These are phyloP conservation scores for Eucalyptus camaldulensis DNA, from an alignment of 345 rosid species.

Conservation along the genomic window DNA sequence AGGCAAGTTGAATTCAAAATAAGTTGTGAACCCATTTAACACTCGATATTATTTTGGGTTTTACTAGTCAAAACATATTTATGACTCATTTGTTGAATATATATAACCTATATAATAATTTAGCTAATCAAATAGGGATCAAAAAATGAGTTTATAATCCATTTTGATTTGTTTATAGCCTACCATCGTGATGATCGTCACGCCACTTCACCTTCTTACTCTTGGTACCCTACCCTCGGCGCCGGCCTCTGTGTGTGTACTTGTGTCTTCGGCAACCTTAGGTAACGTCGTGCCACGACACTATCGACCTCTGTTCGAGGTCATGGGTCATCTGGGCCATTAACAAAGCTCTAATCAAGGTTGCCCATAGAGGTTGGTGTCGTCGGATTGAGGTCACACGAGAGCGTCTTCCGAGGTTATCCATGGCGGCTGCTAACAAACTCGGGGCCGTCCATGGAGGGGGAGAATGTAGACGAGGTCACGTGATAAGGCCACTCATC, in stretches of 20 bases:
- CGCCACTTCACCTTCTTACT: neutral
- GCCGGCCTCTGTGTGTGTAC: neutral
- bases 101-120: too few relatives aligned
- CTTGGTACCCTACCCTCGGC: neutral
- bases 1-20: too few relatives aligned
- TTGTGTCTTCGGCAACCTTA: neutral
- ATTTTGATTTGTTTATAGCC: too few relatives aligned
- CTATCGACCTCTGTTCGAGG: neutral
- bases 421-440: neutral
- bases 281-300: neutral
- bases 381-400: neutral
- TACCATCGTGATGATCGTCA: neutral
- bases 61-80: too few relatives aligned
- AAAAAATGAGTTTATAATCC: neutral
- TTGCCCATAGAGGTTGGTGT: neutral
- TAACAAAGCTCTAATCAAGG: neutral
- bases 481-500: neutral
- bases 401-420: neutral
- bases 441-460: neutral
- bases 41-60: too few relatives aligned
- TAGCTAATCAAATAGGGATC: neutral
- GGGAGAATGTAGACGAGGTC: neutral
- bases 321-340: neutral
- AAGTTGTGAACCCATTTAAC: too few relatives aligned
- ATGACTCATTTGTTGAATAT: too few relatives aligned